Base-by-base conservation (phyloP, 176 grass and related monocot species). In the Zea luxurians region DNA sequence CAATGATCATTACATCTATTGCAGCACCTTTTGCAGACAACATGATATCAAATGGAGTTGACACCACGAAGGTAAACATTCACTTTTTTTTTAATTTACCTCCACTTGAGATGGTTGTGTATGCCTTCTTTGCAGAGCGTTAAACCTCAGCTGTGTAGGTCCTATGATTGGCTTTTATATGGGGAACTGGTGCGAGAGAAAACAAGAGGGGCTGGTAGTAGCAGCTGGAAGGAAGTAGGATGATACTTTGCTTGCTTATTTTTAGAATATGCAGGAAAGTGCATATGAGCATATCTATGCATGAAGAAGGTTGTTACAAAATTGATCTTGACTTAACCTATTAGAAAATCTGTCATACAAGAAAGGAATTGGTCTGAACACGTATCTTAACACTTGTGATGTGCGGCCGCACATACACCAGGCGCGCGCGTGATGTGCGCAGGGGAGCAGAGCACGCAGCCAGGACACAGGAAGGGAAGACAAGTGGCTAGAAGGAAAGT, bases 21-120 rank as follows among this genome's bases (percentile, higher is more conserved):
- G 96, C 92, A 48, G 92, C 92, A 71, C 78, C 90, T 89, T 95
- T 99, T 71, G 96, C 96, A 64, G 96, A 95, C 67, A 92, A 95
- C 64, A 81, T 99, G 80, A 99, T 99, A 84, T 95, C 92, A 67
- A 93, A 74, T 65, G 96, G 96, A 75, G 83, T 99, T 84, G 88
- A 95, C 80, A 95, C 88, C 61, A 99, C 96, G 74, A 90, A 71
- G 83, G 92, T 93, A 90, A 78, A 58, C 27, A 71, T 55, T 60
- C 17, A 48, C 71, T 76, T 80, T 76, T 80, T 57, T 74, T 84
- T 80, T 68, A 47, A 27, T 82, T 11, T 38, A 34, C 20, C 55
- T 61, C 45, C 47, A 47, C 64, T 54, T 49, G 40, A 55, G 48
- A 21, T 74, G 11, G 7, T 65, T 66, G 13, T 38, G 34, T 52